Evolutionary conservation across 768 basidiomycete species (phyloP).

Genomic region (Gymnopilus junonius): DNA sequence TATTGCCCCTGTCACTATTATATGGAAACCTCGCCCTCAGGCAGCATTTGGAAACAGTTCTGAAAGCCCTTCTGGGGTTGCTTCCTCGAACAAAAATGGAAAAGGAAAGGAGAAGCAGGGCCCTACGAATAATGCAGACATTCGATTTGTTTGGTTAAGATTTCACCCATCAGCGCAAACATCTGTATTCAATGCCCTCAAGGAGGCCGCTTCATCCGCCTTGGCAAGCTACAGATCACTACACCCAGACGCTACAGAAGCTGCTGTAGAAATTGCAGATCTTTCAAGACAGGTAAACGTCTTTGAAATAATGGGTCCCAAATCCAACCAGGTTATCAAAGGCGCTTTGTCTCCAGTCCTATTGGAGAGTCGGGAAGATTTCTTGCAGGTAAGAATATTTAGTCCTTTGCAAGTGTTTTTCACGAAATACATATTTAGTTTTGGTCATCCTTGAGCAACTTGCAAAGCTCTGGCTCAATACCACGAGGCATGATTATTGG

Average conservation of each 20-base stretch:
- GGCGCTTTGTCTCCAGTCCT: slow-evolving; percentile 59
- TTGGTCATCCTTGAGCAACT: slow-evolving; percentile 63
- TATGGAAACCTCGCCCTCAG: slow-evolving; percentile 65
- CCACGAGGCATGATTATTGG: slow-evolving; percentile 81
- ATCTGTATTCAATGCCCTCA: slow-evolving; percentile 57
- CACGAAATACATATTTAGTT: slow-evolving; percentile 46
- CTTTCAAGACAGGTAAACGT: slow-evolving; percentile 71
- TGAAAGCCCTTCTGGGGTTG: neutral
- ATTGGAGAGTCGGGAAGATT: slow-evolving; percentile 55
- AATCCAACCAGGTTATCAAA: slow-evolving; percentile 73
- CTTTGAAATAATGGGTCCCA: slow-evolving; percentile 92
- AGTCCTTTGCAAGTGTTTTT: neutral
- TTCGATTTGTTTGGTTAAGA: slow-evolving; percentile 71
- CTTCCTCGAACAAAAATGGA: slow-evolving; percentile 9
- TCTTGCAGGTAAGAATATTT: slow-evolving; percentile 52
- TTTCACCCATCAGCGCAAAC: slow-evolving; percentile 77
- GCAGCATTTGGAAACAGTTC: neutral
- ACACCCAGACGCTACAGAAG: slow-evolving; percentile 25
- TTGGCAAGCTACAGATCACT: slow-evolving; percentile 20
- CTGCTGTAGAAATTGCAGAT: slow-evolving; percentile 70
- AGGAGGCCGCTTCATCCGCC: slow-evolving; percentile 50
- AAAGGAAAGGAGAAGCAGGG: slow-evolving; percentile 4
- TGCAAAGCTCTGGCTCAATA: slow-evolving; percentile 69
- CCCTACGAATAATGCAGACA: slow-evolving; percentile 7
- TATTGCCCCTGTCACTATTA: slow-evolving; percentile 69